Base-by-base conservation (phyloP, 257 asterid species). In the Petunia axillaris region DNA sequence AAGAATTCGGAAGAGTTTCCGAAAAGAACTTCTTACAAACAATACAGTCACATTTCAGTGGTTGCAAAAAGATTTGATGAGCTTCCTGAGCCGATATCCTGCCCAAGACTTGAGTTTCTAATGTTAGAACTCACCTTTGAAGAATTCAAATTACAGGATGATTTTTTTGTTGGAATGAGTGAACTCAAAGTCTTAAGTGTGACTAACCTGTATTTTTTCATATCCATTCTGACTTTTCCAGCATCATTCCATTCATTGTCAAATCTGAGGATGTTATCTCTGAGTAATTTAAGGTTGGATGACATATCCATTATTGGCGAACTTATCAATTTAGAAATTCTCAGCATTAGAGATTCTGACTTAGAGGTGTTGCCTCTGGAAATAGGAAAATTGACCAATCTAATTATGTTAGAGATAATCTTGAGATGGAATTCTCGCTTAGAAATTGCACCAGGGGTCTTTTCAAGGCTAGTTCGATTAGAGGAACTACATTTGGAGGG, bases 1-100 rank as follows among this genome's bases (percentile, higher is more conserved):
- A 80, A 64, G 5, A 66, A 66, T 53, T 78, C 66, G 44, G 50
- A 70, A 64, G 64, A 78, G 60, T 82, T 81, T 80, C 82, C 85
- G 16, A 37, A 14, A 11, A 50, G 6, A 46, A 36, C 6, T 2
- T 77, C 39, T 57, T 38, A 7, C 4, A 55, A 70, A 54, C 38
- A 52, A 43, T 78, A 39, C 63, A 78, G 53, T 8, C 68, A 73
- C 48, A 82, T 70, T 52, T 71, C 85, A 38, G 39, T 82, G 14
- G 52, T 38, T 14, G 77, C 58, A 13, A 39, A 65, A 2, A 39
- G 14, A 65, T 39, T 39, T 39, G 50, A 65, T 65, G 73, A 65
- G 52, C 73, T 65, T 39, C 13, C 73, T 39, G 6, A 16, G 14
- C 50, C 73, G 39, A 39, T 64, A 38, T 41, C 5, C 13, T 64